Evolutionary conservation across 768 basidiomycete species (phyloP), one percentile per base, ranked within the genome.

Genomic region (Hericium alpestre): DNA sequence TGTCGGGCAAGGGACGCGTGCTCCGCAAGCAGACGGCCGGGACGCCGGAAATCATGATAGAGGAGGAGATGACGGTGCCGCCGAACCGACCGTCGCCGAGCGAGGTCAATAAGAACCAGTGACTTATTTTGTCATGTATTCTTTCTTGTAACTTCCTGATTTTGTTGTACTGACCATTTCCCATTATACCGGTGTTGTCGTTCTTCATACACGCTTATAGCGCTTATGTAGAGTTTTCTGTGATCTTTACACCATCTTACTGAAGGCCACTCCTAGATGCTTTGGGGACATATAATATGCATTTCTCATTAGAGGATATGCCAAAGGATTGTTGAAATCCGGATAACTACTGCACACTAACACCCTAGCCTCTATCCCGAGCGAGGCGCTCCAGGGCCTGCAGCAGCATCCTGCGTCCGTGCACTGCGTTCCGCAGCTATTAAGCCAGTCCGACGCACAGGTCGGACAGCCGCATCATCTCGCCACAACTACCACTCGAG

Each of bases 271-370:
- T 32, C 7, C 8, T 6, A 32, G 32, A 32, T 32, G 32, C 32
- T 32, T 32, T 32, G 32, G 9, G 32, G 32, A 38, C 18, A 20
- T 23, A 32, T 32, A 25, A 9, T 7, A 16, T 53, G 6, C 38
- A 22, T 47, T 5, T n/a, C 9, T 40, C 53, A 25, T 40, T 15
- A 20, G n/a, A 46, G 43, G 20, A 46, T 46, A 20, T 20, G 43
- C 43, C n/a, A 46, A 18, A 58, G 83, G 85, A 86, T 86, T 87
- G 86, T 87, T 87, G 86, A 87, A 87, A 87, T 82, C 85, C 83
- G 66, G 72, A 74, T 72, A 76, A 76, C 54, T 75, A 75, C 73
- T 67, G 69, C 67, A 60, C 72, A 55, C 63, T 53, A 57, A 60
- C 64, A 63, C 62, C 56, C 64, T 67, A 62, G 58, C 61, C 61